Evolutionary conservation across 2,329 filamentous ascomycete genomes (phyloP), one percentile per base, ranked within the genome.

Genomic region (Neofusicoccum ribis): DNA sequence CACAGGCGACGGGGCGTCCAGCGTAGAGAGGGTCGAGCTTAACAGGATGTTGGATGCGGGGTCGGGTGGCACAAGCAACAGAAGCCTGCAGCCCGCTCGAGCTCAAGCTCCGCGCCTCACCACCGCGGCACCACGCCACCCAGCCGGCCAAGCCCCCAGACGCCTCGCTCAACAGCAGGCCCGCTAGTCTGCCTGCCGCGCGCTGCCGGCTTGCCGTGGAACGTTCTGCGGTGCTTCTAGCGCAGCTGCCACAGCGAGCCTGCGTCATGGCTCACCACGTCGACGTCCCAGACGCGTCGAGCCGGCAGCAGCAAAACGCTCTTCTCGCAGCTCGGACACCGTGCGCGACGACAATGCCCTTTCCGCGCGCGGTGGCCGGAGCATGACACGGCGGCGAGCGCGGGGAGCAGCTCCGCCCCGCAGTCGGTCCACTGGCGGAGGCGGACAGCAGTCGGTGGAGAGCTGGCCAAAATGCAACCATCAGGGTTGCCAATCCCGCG

Each of bases 81-180:
- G 50, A 39, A 17, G 51, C 20, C 36, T 17, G 52, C 52, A 31
- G 27, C 27, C 27, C 27, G 27, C 27, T 31, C 27, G 27, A 31
- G 27, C 27, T 43, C 20, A 43, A 56, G 37, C 52, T 56, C 52
- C 37, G 15, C 54, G 54, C 54, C 54, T 56, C 20, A 47, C 58
- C 23, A 39, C 58, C 5, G 27, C 27, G 27, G 27, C 27, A 31
- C 27, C 27, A 7, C 27, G 41, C 56, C 56, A 61, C 43, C 44
- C 9, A 34, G 15, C 54, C 9, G 20, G 39, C 54, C 41, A 34
- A 44, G 37, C 54, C 20, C 27, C 27, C 27, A 31, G 27, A 14
- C 12, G 20, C 23, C 47, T 11, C 17, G n/a, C 44, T 27, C 37
- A 39, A 39, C 37, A 39, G 34, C 11, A 8, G 12, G 7, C 23